A percentile compares a stretch with the other conserved stretches of the same genome.
Conservation (phyloP, 768 basidiomycete genomes). For the Cubamyces lactineus region DNA sequence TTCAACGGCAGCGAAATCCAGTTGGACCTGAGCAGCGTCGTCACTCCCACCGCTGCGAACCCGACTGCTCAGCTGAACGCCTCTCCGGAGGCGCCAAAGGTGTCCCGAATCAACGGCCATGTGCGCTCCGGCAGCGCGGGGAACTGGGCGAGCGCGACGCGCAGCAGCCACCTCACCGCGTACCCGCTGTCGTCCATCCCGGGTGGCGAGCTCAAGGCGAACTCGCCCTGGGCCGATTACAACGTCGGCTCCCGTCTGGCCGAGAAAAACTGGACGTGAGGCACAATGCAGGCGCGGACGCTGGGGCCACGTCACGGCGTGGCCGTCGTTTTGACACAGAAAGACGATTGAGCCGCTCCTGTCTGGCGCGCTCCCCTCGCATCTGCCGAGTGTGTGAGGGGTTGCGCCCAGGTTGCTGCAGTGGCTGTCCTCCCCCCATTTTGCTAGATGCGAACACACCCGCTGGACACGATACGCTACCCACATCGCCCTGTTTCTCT, state of each 20-base stretch:
- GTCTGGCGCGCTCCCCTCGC: slow-evolving; percentile 5
- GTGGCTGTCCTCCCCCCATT: background rate
- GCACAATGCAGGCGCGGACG: background rate
- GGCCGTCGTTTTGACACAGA: slow-evolving; percentile 1
- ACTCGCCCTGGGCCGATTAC: slow-evolving; percentile 56
- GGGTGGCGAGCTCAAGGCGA: slow-evolving; percentile 57
- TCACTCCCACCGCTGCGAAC: slow-evolving; percentile 46
- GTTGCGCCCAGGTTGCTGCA: background rate
- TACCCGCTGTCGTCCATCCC: slow-evolving; percentile 58
- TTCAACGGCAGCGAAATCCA: slow-evolving; percentile 74
- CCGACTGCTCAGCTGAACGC: slow-evolving; percentile 40
- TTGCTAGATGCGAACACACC: background rate
- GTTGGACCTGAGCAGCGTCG: slow-evolving; percentile 59
- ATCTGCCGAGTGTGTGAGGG: background rate
- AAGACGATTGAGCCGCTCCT: slow-evolving; percentile 7
- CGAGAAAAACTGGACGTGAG: slow-evolving; percentile 35
- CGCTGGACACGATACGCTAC: slow-evolving; percentile 11
- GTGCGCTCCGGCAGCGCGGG: slow-evolving; percentile 80
- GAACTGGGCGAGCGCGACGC: slow-evolving; percentile 71
- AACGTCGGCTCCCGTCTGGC: slow-evolving; percentile 26
- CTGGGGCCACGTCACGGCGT: background rate
- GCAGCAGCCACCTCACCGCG: slow-evolving; percentile 49
- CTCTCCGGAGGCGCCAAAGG: slow-evolving; percentile 44
- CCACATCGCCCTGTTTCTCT: background rate
- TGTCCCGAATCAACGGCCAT: slow-evolving; percentile 61